phyloP scores from a whole-genome alignment of 768 basidiomycete species.

The Boletus reticulatus region DNA sequence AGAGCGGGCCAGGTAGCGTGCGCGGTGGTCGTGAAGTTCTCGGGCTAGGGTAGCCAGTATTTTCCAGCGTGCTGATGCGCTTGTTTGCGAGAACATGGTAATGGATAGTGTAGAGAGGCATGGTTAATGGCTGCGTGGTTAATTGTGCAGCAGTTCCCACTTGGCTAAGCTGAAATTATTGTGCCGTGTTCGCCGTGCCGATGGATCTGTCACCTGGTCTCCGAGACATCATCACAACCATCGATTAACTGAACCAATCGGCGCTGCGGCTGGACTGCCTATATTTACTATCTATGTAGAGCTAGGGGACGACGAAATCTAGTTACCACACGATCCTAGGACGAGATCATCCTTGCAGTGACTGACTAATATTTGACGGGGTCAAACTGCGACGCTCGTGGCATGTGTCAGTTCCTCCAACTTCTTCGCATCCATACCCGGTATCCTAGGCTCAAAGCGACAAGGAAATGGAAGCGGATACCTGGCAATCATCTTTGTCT shows the following conservation, averaged over 20 bases:
- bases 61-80: neutral
- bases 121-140: slow-evolving; percentile 10
- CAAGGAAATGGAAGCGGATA: slow-evolving; percentile 15
- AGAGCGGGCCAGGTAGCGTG: neutral
- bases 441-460: slow-evolving; percentile 11
- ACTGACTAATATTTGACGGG: no score
- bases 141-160: slow-evolving; percentile 18
- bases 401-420: slow-evolving; percentile 9
- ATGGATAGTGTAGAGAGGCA: slow-evolving; percentile 14
- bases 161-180: slow-evolving; percentile 13
- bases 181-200: neutral
- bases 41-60: neutral
- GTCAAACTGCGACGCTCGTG: no score
- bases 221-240: slow-evolving; percentile 14
- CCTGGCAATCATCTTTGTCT: neutral
- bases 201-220: slow-evolving; percentile 12
- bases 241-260: slow-evolving; percentile 15
- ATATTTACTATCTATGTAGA: neutral
- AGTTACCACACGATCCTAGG: neutral
- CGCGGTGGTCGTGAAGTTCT: neutral
- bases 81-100: slow-evolving; percentile 2
- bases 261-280: neutral
- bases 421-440: slow-evolving; percentile 3
- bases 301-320: neutral
- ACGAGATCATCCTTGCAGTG: neutral